phyloP scores from a whole-genome alignment of 257 asterid genomes.

The Forsythia viridissima region DNA sequence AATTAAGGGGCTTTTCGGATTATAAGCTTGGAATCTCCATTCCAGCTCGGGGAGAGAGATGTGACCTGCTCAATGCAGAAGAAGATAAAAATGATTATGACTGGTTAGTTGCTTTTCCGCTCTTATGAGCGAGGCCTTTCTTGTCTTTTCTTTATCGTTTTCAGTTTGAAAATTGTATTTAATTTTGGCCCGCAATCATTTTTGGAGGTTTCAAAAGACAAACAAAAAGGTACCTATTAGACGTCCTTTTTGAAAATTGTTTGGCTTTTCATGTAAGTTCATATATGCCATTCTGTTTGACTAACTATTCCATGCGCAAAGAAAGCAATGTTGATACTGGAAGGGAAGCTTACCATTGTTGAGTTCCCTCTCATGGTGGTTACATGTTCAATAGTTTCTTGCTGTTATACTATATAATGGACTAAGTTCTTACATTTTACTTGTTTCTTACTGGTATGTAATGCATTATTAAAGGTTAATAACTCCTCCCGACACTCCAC shows the following conservation, averaged over 20 bases:
- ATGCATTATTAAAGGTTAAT: conserved; percentile 61
- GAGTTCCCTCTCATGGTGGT: conserved; percentile 11
- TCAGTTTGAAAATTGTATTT: neutral
- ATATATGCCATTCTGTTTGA: conserved; percentile 10
- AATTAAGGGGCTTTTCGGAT: conserved; percentile 61
- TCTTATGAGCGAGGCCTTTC: too few relatives aligned
- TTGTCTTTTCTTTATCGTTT: conserved; percentile 18
- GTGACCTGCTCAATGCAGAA: conserved; percentile 79
- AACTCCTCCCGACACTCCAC: conserved; percentile 99
- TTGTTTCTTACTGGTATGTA: conserved; percentile 28
- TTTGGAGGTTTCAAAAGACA: conserved; percentile 7
- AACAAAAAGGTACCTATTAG: conserved; percentile 3
- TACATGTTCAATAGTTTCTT: conserved; percentile 9
- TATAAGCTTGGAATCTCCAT: conserved; percentile 68
- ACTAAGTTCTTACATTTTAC: conserved; percentile 16
- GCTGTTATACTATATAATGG: conserved; percentile 2
- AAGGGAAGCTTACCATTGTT: neutral
- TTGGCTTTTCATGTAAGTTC: neutral
- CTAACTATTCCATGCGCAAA: conserved; percentile 1
- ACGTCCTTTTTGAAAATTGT: conserved; percentile 17
- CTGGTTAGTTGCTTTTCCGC: conserved; percentile 55
- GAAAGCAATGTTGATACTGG: conserved; percentile 8
- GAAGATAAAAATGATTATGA: conserved; percentile 95
- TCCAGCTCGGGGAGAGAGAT: conserved; percentile 87
- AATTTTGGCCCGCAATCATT: neutral